Evolutionary conservation across 1,139 yeast genomes (phyloP), one percentile per base, ranked within the genome.

Genomic region (Diutina rugosa): DNA sequence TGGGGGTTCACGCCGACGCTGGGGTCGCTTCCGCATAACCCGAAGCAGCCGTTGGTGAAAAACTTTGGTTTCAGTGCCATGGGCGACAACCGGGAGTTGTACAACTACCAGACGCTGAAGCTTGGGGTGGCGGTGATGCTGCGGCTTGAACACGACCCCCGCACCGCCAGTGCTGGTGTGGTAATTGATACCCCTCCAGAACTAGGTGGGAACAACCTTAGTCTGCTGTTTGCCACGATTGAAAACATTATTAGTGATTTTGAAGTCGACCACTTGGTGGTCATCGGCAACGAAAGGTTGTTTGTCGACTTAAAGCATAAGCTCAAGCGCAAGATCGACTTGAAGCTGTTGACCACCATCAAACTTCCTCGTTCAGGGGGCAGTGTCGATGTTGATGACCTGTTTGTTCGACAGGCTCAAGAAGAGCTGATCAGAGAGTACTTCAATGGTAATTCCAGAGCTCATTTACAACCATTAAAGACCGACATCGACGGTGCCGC

Each of bases 1-100:
- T 87, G 93, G 81, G 98, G 98, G 8, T 84, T 86, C 56, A 79
- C 93, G 8, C 81, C 87, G 55, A 87, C 96, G 0, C 87, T 91
- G n/a, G 98, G 98, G 29, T 88, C 95, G 0, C 81, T 95, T 1
- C 71, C 77, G 55, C 80, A 88, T 58, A 95, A 89, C 67, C 90
- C 93, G 16, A 89, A 90, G 66, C 95, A 89, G 66, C 98, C 98
- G 0, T 68, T 87, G 35, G 95, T 88, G 9, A 86, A 87, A 64
- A 84, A 80, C 64, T 90, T 77, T 68, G 99, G 99, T 0, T 77
- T 85, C 57, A 87, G 84, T 55, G 71, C 74, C 48, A 76, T 82
- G 30, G 63, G 71, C 3, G 84, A 82, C 16, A 90, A 90, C 67
- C 64, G 78, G 55, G 81, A 79, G 55, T 78, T 82, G 58, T 93